These are phyloP conservation scores for Solanum sejunctum DNA, from an alignment of 257 asterid genomes.

Conservation along the genomic window DNA sequence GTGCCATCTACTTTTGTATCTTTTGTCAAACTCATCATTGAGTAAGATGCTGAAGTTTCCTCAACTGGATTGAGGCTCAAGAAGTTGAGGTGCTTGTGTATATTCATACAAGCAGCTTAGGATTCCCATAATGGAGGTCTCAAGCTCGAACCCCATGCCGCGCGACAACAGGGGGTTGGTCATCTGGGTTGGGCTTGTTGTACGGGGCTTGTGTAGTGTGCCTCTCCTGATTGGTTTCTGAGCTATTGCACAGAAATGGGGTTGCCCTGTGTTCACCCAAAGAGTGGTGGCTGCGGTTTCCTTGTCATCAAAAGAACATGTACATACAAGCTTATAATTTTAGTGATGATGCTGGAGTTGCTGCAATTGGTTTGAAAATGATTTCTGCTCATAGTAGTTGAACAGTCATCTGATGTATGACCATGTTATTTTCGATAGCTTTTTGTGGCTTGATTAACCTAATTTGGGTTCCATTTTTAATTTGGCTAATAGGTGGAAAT, in stretches of 20 bases:
- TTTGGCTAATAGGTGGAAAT: slow-evolving; percentile 38
- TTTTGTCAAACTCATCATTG: not conserved
- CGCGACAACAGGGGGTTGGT: too few species aligned
- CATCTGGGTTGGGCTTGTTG: too few species aligned
- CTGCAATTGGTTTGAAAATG: not conserved
- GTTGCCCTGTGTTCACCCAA: too few species aligned
- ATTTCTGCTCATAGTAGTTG: not conserved
- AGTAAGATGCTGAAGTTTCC: not conserved
- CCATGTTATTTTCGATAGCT: not conserved
- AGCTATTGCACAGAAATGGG: too few species aligned
- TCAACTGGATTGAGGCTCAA: not conserved
- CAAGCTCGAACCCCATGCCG: too few species aligned
- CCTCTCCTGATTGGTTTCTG: too few species aligned
- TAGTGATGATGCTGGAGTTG: not conserved
- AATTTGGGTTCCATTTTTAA: not conserved
- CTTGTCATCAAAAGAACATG: too few species aligned
- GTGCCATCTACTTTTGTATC: not conserved
- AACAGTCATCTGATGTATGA: not conserved
- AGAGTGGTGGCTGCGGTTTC: too few species aligned
- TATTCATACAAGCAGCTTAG: not conserved
- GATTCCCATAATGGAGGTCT: too few species aligned
- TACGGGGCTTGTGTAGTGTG: too few species aligned
- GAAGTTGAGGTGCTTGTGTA: not conserved
- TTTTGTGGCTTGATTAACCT: not conserved
- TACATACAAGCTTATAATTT: not conserved